Evolutionary conservation across 495 filamentous ascomycete species (phyloP).

Genomic region (Neurospora sp.): DNA sequence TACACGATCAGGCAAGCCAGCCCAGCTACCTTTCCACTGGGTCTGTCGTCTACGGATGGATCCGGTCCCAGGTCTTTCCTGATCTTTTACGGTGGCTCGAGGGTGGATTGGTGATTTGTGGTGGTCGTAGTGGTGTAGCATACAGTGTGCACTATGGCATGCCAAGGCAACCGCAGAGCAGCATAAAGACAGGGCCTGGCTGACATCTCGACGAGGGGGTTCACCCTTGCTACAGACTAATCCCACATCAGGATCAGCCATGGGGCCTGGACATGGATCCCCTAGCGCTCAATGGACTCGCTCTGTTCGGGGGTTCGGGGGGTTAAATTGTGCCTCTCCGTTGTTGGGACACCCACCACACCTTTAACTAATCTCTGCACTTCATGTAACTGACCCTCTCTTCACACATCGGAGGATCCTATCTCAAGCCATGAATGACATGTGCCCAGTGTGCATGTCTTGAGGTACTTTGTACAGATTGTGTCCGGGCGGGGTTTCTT

Average conservation of each 20-base stretch:
- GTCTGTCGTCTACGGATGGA: background rate
- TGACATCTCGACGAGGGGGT: conserved; percentile 7
- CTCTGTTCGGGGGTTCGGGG: background rate
- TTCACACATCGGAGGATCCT: background rate
- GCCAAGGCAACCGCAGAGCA: background rate
- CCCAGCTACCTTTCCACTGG: background rate
- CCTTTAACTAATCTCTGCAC: background rate
- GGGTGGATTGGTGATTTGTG: background rate
- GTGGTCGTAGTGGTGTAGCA: background rate
- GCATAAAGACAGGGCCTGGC: conserved; percentile 6
- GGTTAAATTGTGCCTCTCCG: background rate
- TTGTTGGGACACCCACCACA: background rate
- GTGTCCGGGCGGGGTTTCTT: background rate
- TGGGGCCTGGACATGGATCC: background rate
- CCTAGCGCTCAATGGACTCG: background rate
- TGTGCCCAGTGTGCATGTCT: background rate
- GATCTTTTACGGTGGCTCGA: background rate
- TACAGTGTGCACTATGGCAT: background rate
- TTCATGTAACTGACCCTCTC: background rate
- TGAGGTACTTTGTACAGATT: background rate
- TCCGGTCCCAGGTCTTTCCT: background rate
- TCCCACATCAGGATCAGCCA: conserved; percentile 11
- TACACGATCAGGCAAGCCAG: background rate
- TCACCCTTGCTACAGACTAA: conserved; percentile 11
- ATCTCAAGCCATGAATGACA: background rate